Percentiles rank a stretch among this genome's conserved stretches.
Evolutionary conservation across 768 basidiomycete species (phyloP).

Genomic region (Trametes villosa): DNA sequence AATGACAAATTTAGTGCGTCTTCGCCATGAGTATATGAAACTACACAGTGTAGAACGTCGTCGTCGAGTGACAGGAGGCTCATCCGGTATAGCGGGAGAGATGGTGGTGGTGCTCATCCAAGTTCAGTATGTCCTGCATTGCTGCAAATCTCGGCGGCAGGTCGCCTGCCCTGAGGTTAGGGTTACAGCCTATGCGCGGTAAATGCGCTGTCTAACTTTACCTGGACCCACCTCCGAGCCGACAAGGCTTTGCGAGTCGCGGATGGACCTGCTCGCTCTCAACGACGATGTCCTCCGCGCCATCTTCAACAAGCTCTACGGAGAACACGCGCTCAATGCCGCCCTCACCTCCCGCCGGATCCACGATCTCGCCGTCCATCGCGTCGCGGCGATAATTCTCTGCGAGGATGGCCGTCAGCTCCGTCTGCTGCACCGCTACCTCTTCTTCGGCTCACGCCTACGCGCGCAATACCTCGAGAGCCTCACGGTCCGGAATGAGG

Average conservation of each 20-base stretch:
- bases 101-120: no score
- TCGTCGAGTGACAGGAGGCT: not conserved
- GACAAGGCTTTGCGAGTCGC: no score
- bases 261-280: not conserved
- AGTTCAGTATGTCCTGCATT: no score
- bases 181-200: no score
- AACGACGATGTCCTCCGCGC: not conserved
- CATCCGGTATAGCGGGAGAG: no score
- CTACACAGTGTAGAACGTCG: not conserved
- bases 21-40: not conserved
- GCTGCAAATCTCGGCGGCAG: no score
- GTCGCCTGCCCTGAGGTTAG: no score
- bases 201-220: no score
- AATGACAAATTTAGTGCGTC: conserved; percentile 1
- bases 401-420: not conserved
- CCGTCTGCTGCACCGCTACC: not conserved
- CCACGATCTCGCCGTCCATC: not conserved
- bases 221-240: no score
- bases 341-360: not conserved
- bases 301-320: not conserved
- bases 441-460: not conserved
- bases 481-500: not conserved
- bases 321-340: not conserved
- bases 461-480: not conserved
- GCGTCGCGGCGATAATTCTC: not conserved